Percentiles rank a stretch among this genome's conserved stretches.
These are phyloP conservation scores for Aspergillus thermomutatus DNA, from an alignment of 2,329 filamentous ascomycete species.

Conservation along the genomic window DNA sequence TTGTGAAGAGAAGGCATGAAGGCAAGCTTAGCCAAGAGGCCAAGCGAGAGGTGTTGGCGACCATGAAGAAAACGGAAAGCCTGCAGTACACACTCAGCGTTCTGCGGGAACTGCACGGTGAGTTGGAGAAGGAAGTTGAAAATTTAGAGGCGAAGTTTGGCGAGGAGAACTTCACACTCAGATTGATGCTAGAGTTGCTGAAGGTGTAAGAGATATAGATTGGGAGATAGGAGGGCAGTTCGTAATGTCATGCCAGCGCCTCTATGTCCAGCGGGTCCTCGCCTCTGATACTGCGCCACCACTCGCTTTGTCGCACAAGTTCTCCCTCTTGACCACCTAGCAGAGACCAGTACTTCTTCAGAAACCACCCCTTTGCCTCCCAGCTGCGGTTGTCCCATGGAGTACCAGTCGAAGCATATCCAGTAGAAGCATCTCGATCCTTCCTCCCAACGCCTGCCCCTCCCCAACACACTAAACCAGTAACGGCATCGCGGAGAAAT, in stretches of 20 bases:
- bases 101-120: not conserved
- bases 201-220: not conserved
- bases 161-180: not conserved
- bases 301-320: conserved; percentile 25
- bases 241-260: conserved; percentile 8
- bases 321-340: conserved; percentile 37
- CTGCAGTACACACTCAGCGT: not conserved
- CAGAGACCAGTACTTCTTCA: conserved; percentile 41
- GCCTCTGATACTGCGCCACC: conserved; percentile 19
- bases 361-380: conserved; percentile 45
- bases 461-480: conserved; percentile 19
- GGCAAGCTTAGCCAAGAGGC: not conserved
- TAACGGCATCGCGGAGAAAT: conserved; percentile 14
- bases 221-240: not conserved
- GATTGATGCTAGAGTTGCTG: not conserved
- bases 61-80: not conserved
- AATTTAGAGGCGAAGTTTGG: not conserved
- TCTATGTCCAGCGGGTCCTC: conserved; percentile 12
- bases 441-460: conserved; percentile 11
- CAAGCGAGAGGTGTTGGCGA: not conserved
- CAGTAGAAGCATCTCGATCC: conserved; percentile 13
- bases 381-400: conserved; percentile 46
- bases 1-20: not conserved
- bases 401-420: conserved; percentile 28
- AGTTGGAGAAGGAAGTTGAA: not conserved